Base-by-base conservation (phyloP, 768 basidiomycete species). In the Ephemerocybe angulata region DNA sequence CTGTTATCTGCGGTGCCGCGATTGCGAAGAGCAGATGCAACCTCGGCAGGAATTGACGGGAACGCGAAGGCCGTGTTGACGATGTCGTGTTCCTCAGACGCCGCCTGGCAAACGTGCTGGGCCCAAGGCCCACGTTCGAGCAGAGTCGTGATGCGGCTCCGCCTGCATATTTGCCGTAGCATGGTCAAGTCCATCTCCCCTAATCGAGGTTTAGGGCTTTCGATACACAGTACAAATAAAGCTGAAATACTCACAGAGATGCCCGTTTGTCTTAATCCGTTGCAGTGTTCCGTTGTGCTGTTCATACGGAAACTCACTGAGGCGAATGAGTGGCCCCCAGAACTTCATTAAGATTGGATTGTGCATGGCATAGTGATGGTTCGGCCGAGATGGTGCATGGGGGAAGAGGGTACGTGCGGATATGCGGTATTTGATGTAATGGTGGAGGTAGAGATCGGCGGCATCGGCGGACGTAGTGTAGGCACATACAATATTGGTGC, bases 331-430 rank as follows among this genome's bases (percentile, higher is more conserved):
- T 3, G 53, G 53, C 15, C 53, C 53, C 53, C 53, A 54, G 44
- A 54, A 54, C 31, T 48, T 46, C 12, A 54, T 3, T 10, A 47
- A 29, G 33, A 21, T 21, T 25, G 5, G 30, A 28, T 47, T 54
- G 21, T 66, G 65, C 62, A 67, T 65, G 1, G 65, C 62, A 54
- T 51, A 63, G 22, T 67, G 63, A 48, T 67, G 63, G 49, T 67
- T 67, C 27, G 65, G 65, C 3, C 57, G 49, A 1, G 63, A 53
- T 33, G 27, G 17, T 28, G 37, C 27, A 44, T 58, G 33, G 6
- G 63, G 60, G 56, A 67, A 67, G 17, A 65, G 52, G 4, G 11
- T 19, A 22, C 29, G 24, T 1, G 55, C 55, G 3, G 62, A 59
- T 51, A 52, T 29, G 13, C 57, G 55, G 47, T 67, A 65, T 24